Base-by-base conservation (phyloP, 2,329 filamentous ascomycete genomes). In the Talaromyces islandicus region DNA sequence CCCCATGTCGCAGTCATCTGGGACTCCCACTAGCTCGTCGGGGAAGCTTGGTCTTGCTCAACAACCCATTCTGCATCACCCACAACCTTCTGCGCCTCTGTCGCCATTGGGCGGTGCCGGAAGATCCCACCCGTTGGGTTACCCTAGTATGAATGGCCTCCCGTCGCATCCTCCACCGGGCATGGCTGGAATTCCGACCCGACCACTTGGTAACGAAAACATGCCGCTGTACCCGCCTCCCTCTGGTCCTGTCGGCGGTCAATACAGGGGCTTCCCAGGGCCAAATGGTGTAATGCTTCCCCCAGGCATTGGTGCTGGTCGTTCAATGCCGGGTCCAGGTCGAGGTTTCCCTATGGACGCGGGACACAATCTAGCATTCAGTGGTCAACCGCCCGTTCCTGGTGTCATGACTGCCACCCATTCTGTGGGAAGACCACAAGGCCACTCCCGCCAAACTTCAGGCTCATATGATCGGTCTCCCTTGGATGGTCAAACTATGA, bases 371-470 rank as follows among this genome's bases (percentile, higher is more conserved):
- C 77, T 78, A 57, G 69, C 73, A 43, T 78, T 77, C 64, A 69
- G 74, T 57, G 65, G 70, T 30, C 73, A 73, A 51, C 83, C 74
- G 51, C 75, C 83, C 32, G 46, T 32, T 24, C 66, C 70, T 30
- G 70, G 69, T 21, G 19, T 54, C 21, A 48, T 53, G 17, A 24
- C 57, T 32, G 50, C 56, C 7, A 51, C 43, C 30, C 59, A 58
- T 19, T 71, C 80, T 6, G 43, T 54, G n/a, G 57, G 60, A 32
- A 52, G 57, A 60, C 29, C 57, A 38, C 79, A 82, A 54, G 73
- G 83, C 5, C 92, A 96, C 74, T 88, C 88, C 9, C 84, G 92
- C 63, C 91, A 95, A 66, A 82, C 85, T 11, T 96, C 91, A 6
- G 81, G 81, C 12, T 87, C 88, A 0, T 80, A 79, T 62, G 82